These are phyloP conservation scores for Polyporus tsugae DNA, from an alignment of 1,284 basidiomycete species.

Conservation along the genomic window DNA sequence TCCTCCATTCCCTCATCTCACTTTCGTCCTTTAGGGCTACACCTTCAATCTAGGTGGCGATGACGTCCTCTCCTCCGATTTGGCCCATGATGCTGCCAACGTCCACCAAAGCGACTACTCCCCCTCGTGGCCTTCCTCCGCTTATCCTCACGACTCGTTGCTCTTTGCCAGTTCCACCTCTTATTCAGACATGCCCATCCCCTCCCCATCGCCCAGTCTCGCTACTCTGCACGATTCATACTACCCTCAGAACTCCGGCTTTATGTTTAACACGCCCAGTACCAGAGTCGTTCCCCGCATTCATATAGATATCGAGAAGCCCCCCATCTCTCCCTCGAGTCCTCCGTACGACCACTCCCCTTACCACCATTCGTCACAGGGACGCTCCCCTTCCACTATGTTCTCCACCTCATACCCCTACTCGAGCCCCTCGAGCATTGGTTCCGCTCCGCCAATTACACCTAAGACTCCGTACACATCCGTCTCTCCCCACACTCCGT, in stretches of 20 bases:
- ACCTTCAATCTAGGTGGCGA: slow-evolving; percentile 3
- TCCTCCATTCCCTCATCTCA: background rate
- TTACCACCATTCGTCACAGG: slow-evolving; percentile 14
- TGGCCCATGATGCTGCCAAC: background rate
- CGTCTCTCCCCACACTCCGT: slow-evolving; percentile 20
- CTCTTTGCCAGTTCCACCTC: slow-evolving; percentile 7
- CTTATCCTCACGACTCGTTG: slow-evolving; percentile 12
- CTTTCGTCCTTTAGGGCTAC: background rate
- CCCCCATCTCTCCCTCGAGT: background rate
- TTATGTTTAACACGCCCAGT: background rate
- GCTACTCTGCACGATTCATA: slow-evolving; percentile 15
- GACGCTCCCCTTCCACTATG: slow-evolving; percentile 13
- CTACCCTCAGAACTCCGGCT: slow-evolving; percentile 1
- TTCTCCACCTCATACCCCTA: slow-evolving; percentile 7
- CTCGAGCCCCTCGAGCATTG: slow-evolving; percentile 26
- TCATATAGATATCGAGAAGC: slow-evolving; percentile 23
- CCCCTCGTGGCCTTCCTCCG: slow-evolving; percentile 4
- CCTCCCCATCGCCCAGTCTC: background rate
- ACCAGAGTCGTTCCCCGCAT: slow-evolving; percentile 22
- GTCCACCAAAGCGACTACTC: background rate
- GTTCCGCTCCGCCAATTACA: slow-evolving; percentile 22
- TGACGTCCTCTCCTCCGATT: background rate
- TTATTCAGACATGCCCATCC: background rate
- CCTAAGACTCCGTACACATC: slow-evolving; percentile 19
- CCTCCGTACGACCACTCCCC: slow-evolving; percentile 15